Evolutionary conservation across 2,329 filamentous ascomycete species (phyloP).

Genomic region (Beauveria asiatica): DNA sequence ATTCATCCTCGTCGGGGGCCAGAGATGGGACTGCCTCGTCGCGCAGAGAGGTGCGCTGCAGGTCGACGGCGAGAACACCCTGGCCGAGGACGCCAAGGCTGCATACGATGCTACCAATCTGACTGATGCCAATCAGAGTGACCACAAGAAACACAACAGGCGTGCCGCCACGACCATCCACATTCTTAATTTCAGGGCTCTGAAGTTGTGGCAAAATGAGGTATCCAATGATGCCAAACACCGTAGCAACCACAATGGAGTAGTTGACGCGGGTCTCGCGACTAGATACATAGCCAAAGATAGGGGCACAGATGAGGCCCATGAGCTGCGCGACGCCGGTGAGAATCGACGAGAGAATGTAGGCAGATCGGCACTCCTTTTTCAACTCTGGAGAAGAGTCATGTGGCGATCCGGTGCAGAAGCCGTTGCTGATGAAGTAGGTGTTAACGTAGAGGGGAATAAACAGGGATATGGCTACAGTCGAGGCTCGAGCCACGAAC

Average conservation of each 20-base stretch:
- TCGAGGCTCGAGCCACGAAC: conserved; percentile 89
- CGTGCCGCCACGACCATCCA: conserved; percentile 57
- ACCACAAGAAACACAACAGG: conserved; percentile 67
- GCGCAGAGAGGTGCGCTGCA: conserved; percentile 20
- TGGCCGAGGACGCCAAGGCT: conserved; percentile 80
- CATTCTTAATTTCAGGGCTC: conserved; percentile 64
- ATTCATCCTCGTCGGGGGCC: conserved; percentile 30
- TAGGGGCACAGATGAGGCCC: conserved; percentile 73
- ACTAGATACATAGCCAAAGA: conserved; percentile 81
- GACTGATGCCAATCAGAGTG: conserved; percentile 76
- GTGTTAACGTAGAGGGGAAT: conserved; percentile 89
- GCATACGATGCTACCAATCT: conserved; percentile 95
- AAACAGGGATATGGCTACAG: conserved; percentile 90
- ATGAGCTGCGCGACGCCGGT: conserved; percentile 84
- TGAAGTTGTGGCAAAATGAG: conserved; percentile 63
- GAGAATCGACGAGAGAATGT: conserved; percentile 77
- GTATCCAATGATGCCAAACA: conserved; percentile 73
- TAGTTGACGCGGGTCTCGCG: conserved; percentile 57
- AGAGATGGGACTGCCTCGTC: conserved; percentile 18
- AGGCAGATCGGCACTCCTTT: conserved; percentile 75
- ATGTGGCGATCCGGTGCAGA: conserved; percentile 60
- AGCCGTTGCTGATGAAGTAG: conserved; percentile 74
- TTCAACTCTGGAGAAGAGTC: conserved; percentile 68
- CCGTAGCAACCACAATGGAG: conserved; percentile 63
- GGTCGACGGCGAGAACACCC: conserved; percentile 57